phyloP scores from a whole-genome alignment of 352 stramenopile genomes.

The Phytophthora citricola region DNA sequence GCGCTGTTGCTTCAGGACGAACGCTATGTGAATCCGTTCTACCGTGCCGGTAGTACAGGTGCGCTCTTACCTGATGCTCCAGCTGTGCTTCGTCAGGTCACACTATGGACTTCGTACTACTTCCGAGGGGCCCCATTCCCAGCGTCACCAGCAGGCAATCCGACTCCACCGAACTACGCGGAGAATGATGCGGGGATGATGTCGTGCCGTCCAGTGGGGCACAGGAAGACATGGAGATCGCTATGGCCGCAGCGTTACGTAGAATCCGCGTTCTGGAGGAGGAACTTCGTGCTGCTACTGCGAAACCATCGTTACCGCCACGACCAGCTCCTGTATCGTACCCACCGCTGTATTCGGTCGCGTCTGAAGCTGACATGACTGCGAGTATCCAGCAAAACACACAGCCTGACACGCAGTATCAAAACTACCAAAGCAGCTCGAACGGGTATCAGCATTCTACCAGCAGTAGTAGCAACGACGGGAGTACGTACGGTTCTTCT shows the following conservation, averaged over 20 bases:
- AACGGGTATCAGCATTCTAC: conserved; percentile 29
- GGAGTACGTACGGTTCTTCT: neutral
- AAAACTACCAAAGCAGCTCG: conserved; percentile 19
- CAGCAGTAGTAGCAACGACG: conserved; percentile 22
- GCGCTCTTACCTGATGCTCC: conserved; percentile 64
- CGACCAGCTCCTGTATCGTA: conserved; percentile 35
- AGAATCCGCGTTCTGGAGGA: conserved; percentile 66
- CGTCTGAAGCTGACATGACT: conserved; percentile 26
- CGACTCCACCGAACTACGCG: conserved; percentile 53
- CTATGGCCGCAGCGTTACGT: conserved; percentile 61
- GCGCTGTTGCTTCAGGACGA: conserved; percentile 59
- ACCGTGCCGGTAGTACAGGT: conserved; percentile 50
- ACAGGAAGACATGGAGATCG: conserved; percentile 63
- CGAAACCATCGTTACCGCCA: conserved; percentile 17
- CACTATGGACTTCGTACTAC: conserved; percentile 86
- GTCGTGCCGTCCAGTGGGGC: conserved; percentile 19
- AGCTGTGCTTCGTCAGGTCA: conserved; percentile 71
- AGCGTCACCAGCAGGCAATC: conserved; percentile 48
- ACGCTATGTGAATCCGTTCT: conserved; percentile 78
- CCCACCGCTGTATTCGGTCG: conserved; percentile 34
- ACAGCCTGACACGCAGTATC: conserved; percentile 7
- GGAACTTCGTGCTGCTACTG: conserved; percentile 40
- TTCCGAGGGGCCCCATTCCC: conserved; percentile 64
- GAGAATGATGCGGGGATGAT: conserved; percentile 18
- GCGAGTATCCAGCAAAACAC: conserved; percentile 13